phyloP scores from a whole-genome alignment of 345 rosid genomes.

The Luvunga scandens region DNA sequence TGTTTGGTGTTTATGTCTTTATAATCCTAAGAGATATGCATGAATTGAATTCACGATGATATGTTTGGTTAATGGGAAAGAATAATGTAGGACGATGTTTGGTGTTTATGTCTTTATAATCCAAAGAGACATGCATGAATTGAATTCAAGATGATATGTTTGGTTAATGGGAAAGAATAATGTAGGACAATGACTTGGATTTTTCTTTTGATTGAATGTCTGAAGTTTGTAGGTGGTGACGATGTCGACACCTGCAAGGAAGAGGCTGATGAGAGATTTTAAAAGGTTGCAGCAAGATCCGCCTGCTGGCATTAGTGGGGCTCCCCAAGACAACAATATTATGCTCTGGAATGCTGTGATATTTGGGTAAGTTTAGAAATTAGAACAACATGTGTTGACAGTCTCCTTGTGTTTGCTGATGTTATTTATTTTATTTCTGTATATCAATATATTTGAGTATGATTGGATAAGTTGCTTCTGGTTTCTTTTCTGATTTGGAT shows the following conservation, averaged over 20 bases:
- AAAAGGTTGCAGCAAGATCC: slow-evolving; percentile 64
- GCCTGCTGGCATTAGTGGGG: slow-evolving; percentile 54
- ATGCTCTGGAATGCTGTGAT: slow-evolving; percentile 66
- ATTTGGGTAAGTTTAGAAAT: slow-evolving; percentile 34
- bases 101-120: neutral
- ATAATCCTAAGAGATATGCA: neutral
- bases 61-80: neutral
- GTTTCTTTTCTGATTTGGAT: slow-evolving; percentile 29
- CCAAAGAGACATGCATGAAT: neutral
- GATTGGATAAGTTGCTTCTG: slow-evolving; percentile 19
- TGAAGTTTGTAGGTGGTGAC: slow-evolving; percentile 10
- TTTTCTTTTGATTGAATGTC: neutral
- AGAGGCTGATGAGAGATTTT: slow-evolving; percentile 67
- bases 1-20: neutral
- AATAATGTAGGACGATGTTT: neutral
- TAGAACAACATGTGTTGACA: neutral
- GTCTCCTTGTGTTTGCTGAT: neutral
- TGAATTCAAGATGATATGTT: neutral
- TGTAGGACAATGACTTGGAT: neutral
- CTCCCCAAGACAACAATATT: slow-evolving; percentile 57
- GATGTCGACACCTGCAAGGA: slow-evolving; percentile 57
- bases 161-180: neutral
- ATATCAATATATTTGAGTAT: slow-evolving; percentile 8
- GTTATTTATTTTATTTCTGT: neutral
- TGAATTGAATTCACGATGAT: neutral